A percentile compares a stretch with the other conserved stretches of the same genome.
Evolutionary conservation across 768 basidiomycete species (phyloP).

Genomic region (Tubosaeta sp.): DNA sequence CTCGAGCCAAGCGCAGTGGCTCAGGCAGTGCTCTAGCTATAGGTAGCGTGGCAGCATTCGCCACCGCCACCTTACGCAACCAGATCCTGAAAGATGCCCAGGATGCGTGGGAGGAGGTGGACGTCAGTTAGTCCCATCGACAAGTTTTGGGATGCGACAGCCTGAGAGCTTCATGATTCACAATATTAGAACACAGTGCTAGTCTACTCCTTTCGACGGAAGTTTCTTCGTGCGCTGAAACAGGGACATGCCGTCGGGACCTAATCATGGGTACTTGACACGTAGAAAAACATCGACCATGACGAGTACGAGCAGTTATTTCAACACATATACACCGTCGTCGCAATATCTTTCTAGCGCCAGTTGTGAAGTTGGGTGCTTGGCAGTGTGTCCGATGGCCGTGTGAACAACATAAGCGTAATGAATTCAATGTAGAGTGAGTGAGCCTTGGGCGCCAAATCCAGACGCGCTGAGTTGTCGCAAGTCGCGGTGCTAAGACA

Average conservation of each 20-base stretch:
- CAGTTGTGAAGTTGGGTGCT: neutral
- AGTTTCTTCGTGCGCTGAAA: conserved; percentile 10
- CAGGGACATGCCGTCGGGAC: conserved; percentile 4
- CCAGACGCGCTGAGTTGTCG: neutral
- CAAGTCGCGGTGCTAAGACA: neutral
- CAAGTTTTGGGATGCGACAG: neutral
- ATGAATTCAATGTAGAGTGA: neutral
- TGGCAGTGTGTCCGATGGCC: neutral
- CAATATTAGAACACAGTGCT: neutral
- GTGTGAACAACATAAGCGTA: neutral
- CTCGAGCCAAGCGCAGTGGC: neutral
- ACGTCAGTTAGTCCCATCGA: neutral
- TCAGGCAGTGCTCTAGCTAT: conserved; percentile 17
- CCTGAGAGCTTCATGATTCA: neutral
- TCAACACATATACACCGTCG: conserved; percentile 3
- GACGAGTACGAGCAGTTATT: neutral
- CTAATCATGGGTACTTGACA: neutral
- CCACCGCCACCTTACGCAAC: neutral
- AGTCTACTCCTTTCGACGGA: neutral
- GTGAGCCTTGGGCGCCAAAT: neutral
- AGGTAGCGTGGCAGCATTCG: neutral
- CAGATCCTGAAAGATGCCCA: neutral
- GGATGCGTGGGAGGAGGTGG: neutral
- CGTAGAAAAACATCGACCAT: neutral
- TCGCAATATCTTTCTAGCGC: neutral